phyloP scores from a whole-genome alignment of 2,329 filamentous ascomycete species.

The Sporothrix luriei region DNA sequence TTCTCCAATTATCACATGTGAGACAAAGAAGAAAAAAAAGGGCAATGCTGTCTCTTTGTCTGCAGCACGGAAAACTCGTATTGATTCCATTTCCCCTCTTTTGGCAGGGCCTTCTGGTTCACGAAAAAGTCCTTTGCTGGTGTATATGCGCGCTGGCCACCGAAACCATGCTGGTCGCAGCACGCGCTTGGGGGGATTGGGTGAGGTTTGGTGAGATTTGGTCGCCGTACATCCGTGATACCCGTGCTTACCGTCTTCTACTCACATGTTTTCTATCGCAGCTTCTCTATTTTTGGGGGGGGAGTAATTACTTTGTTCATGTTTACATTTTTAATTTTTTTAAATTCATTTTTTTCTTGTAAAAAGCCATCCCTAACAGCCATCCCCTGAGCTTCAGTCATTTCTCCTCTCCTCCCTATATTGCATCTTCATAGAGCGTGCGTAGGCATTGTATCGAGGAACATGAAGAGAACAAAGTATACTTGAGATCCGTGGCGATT shows the following conservation, averaged over 20 bases:
- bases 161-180: not conserved
- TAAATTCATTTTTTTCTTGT: not conserved
- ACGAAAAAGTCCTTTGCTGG: not conserved
- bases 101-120: not conserved
- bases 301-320: not conserved
- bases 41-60: slow-evolving; percentile 2
- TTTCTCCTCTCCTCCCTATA: not conserved
- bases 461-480: not conserved
- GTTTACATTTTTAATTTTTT: slow-evolving; percentile 3
- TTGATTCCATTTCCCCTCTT: slow-evolving; percentile 9
- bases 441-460: not conserved
- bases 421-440: not conserved
- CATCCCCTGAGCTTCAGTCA: too few relatives aligned
- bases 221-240: not conserved
- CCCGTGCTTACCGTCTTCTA: not conserved
- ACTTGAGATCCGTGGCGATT: not conserved
- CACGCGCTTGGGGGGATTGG: not conserved
- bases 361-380: too few relatives aligned
- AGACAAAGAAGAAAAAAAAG: too few relatives aligned
- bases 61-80: slow-evolving; percentile 12
- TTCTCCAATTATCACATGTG: slow-evolving; percentile 12
- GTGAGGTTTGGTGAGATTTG: not conserved
- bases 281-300: too few relatives aligned
- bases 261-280: not conserved
- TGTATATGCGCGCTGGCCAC: not conserved